These are phyloP conservation scores for Potentilla sterilis DNA, from an alignment of 306 rosid genomes.

Conservation along the genomic window DNA sequence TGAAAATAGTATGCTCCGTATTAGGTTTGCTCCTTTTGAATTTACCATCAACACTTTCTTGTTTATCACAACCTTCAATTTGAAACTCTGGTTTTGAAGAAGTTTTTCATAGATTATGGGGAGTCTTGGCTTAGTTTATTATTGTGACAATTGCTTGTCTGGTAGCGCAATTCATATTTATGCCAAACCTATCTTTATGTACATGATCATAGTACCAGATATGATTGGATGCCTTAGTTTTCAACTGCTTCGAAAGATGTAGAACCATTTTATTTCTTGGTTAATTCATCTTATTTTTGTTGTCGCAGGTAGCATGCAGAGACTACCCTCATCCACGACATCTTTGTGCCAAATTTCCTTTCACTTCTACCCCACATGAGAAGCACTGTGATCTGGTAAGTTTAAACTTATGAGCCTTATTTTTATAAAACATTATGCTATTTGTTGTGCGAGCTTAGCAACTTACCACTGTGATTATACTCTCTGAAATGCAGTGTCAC, in stretches of 20 bases:
- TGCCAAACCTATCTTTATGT: not conserved
- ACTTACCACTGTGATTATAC: constrained; percentile 13
- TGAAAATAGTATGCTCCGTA: not conserved
- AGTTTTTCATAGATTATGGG: not conserved
- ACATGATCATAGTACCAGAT: constrained; percentile 1
- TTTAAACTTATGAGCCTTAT: constrained; percentile 10
- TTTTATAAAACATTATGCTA: not conserved
- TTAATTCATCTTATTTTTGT: constrained; percentile 17
- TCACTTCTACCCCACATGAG: constrained; percentile 62
- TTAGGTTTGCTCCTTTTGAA: not conserved
- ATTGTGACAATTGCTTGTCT: constrained; percentile 15
- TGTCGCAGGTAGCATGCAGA: constrained; percentile 73
- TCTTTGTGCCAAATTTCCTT: constrained; percentile 66
- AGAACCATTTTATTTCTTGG: constrained; percentile 12
- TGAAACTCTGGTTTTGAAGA: not conserved
- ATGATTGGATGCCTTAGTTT: not conserved
- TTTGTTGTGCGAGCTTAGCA: not conserved
- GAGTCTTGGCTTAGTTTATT: not conserved
- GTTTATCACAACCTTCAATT: not conserved
- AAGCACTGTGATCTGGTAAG: constrained; percentile 55
- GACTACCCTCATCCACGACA: constrained; percentile 85
- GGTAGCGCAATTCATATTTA: constrained; percentile 1
- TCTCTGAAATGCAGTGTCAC: constrained; percentile 69
- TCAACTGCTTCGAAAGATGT: constrained; percentile 17
- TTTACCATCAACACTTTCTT: constrained; percentile 5